Percentiles rank a stretch among this genome's conserved stretches.
Evolutionary conservation across 1,284 basidiomycete genomes (phyloP).

Genomic region (Golubevia pallescens): DNA sequence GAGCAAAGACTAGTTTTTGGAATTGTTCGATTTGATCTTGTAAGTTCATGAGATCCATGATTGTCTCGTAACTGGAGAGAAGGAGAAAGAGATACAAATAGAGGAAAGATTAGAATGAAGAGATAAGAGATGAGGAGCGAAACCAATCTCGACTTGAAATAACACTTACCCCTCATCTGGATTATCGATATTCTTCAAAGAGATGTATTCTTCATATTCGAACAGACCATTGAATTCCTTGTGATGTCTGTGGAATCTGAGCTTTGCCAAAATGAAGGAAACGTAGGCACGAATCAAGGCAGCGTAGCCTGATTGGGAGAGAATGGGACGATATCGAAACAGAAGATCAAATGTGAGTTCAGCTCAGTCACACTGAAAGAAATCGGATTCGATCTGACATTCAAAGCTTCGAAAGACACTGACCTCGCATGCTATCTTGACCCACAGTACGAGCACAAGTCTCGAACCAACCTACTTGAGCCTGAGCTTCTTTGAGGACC

Average conservation of each 20-base stretch:
- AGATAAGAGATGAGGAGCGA: not conserved
- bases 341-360: not conserved
- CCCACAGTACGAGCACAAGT: slow-evolving; percentile 56
- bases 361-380: not conserved
- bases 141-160: not conserved
- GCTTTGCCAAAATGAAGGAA: slow-evolving; percentile 58
- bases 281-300: slow-evolving; percentile 60
- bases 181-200: slow-evolving; percentile 64
- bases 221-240: slow-evolving; percentile 64
- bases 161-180: slow-evolving; percentile 48
- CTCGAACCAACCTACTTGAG: slow-evolving; percentile 62
- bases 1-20: slow-evolving; percentile 61
- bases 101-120: not conserved
- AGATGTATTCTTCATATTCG: slow-evolving; percentile 64
- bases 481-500: slow-evolving; percentile 54
- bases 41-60: slow-evolving; percentile 63
- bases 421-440: slow-evolving; percentile 36
- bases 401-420: not conserved
- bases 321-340: slow-evolving; percentile 1
- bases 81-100: not conserved
- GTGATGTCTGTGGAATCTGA: slow-evolving; percentile 62
- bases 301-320: slow-evolving; percentile 38
- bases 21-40: slow-evolving; percentile 63
- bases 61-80: slow-evolving; percentile 52
- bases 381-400: not conserved